phyloP scores from a whole-genome alignment of 2,329 filamentous ascomycete species.

The Xylariales sp. region DNA sequence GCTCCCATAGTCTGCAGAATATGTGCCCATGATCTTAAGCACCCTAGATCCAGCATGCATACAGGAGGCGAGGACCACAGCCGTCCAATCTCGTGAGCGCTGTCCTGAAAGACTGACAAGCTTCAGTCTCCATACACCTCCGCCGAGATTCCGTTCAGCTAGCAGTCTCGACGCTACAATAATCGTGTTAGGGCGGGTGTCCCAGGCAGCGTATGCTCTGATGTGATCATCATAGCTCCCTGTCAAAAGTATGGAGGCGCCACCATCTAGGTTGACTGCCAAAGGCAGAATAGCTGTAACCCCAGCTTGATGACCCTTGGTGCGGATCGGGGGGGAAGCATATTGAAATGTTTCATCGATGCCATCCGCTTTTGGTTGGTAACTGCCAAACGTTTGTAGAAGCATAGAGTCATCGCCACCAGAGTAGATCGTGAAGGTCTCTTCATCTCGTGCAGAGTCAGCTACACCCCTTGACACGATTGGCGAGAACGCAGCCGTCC shows the following conservation, averaged over 20 bases:
- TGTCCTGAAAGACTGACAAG: constrained; percentile 37
- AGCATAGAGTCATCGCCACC: constrained; percentile 73
- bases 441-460: background rate
- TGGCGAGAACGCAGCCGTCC: constrained; percentile 62
- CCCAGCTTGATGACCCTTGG: constrained; percentile 69
- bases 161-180: constrained; percentile 41
- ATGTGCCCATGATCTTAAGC: constrained; percentile 37
- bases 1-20: constrained; percentile 23
- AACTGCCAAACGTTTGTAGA: constrained; percentile 37
- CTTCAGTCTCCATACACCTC: constrained; percentile 84
- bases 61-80: constrained; percentile 73
- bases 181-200: constrained; percentile 26
- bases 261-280: constrained; percentile 32
- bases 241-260: constrained; percentile 62
- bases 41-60: constrained; percentile 85
- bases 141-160: constrained; percentile 63
- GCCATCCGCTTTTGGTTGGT: constrained; percentile 10
- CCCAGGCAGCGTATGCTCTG: constrained; percentile 56
- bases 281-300: constrained; percentile 83
- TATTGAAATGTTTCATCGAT: constrained; percentile 13
- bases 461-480: constrained; percentile 9
- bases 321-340: constrained; percentile 21
- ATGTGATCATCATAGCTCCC: constrained; percentile 89
- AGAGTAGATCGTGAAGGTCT: constrained; percentile 49
- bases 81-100: constrained; percentile 21